These are phyloP conservation scores for Shiraia bambusicola DNA, from an alignment of 2,329 filamentous ascomycete genomes.

Conservation along the genomic window DNA sequence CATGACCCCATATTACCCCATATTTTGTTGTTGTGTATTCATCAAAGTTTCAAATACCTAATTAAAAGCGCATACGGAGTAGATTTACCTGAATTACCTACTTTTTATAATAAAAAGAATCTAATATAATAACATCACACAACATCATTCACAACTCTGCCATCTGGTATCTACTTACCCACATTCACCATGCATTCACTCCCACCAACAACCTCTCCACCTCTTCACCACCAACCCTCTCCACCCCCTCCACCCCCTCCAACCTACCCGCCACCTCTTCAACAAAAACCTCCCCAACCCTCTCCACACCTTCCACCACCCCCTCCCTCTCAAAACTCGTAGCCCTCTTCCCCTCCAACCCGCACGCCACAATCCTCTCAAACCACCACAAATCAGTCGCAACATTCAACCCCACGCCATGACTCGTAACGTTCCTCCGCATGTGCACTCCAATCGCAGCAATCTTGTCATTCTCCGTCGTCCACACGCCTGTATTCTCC, in stretches of 20 bases:
- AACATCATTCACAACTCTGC: too few species aligned
- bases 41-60: too few species aligned
- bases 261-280: slow-evolving; percentile 38
- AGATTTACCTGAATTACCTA: too few species aligned
- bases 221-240: slow-evolving; percentile 17
- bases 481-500: slow-evolving; percentile 84
- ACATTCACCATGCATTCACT: too few species aligned
- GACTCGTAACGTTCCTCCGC: slow-evolving; percentile 75
- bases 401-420: slow-evolving; percentile 83
- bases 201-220: slow-evolving; percentile 9
- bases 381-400: slow-evolving; percentile 64
- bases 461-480: slow-evolving; percentile 63
- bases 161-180: too few species aligned
- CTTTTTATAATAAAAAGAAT: too few species aligned
- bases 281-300: slow-evolving; percentile 47
- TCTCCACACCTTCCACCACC: slow-evolving; percentile 40
- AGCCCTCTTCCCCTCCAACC: slow-evolving; percentile 73
- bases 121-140: too few species aligned
- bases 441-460: slow-evolving; percentile 92
- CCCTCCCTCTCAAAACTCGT: slow-evolving; percentile 69
- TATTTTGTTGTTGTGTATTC: too few species aligned
- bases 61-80: too few species aligned
- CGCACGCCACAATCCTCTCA: slow-evolving; percentile 83
- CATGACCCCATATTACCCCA: too few species aligned
- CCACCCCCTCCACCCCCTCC: slow-evolving; percentile 22